phyloP scores from a whole-genome alignment of 2,329 filamentous ascomycete genomes.

The Xylariomycetidae sp. region DNA sequence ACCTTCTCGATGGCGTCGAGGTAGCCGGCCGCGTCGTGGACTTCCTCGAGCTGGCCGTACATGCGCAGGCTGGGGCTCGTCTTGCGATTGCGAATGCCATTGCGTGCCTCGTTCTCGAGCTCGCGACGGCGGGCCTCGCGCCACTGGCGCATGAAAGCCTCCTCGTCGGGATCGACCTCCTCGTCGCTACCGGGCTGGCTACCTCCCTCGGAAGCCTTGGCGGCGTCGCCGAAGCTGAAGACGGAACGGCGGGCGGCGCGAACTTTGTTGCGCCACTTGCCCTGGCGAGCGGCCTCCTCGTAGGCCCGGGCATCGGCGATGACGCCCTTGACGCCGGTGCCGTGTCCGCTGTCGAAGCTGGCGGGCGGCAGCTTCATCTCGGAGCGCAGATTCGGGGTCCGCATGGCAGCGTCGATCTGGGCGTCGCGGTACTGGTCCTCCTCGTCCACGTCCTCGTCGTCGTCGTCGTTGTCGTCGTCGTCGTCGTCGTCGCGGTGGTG shows the following conservation, averaged over 20 bases:
- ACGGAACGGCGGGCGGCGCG: slow-evolving; percentile 49
- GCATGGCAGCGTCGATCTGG: slow-evolving; percentile 59
- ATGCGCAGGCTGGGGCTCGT: slow-evolving; percentile 71
- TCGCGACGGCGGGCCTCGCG: slow-evolving; percentile 73
- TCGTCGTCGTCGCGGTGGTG: slow-evolving; percentile 26
- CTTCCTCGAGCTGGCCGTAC: slow-evolving; percentile 74
- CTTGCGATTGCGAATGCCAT: slow-evolving; percentile 54
- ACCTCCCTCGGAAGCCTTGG: slow-evolving; percentile 23
- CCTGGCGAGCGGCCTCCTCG: slow-evolving; percentile 58
- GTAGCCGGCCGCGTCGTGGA: slow-evolving; percentile 87
- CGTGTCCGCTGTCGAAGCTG: slow-evolving; percentile 60
- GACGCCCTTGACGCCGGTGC: slow-evolving; percentile 80
- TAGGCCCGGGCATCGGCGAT: slow-evolving; percentile 78
- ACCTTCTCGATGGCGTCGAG: slow-evolving; percentile 96
- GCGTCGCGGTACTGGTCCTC: slow-evolving; percentile 47
- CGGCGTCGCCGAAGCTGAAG: slow-evolving; percentile 38
- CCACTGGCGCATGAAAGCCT: slow-evolving; percentile 79
- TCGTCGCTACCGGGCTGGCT: slow-evolving; percentile 38
- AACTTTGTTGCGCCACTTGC: slow-evolving; percentile 47
- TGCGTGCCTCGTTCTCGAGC: slow-evolving; percentile 57
- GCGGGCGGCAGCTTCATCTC: slow-evolving; percentile 56
- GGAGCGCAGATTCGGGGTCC: slow-evolving; percentile 47
- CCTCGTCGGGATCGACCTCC: slow-evolving; percentile 58
- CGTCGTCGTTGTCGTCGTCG: slow-evolving; percentile 34
- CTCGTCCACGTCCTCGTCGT: slow-evolving; percentile 46